A percentile compares a stretch with the other conserved stretches of the same genome.
Evolutionary conservation across 768 basidiomycete genomes (phyloP).

Genomic region (Phanerochaete carnosa): DNA sequence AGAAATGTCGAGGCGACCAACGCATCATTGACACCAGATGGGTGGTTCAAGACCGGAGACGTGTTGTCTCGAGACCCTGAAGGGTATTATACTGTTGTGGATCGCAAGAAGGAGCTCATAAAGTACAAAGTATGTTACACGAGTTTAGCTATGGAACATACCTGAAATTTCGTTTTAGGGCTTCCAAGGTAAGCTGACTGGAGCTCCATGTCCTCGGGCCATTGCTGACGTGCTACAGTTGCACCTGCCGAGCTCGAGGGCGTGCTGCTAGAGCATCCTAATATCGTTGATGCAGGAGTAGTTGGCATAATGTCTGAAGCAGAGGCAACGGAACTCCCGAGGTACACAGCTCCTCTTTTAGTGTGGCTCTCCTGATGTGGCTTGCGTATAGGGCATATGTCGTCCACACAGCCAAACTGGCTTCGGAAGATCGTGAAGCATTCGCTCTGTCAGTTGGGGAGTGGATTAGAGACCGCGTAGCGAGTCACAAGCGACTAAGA

Average conservation of each 20-base stretch:
- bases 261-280: conserved; percentile 67
- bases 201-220: conserved; percentile 34
- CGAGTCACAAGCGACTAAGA: conserved; percentile 70
- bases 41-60: conserved; percentile 49
- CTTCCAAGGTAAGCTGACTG: conserved; percentile 56
- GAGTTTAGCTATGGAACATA: background rate
- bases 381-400: conserved; percentile 51
- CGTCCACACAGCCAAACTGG: conserved; percentile 40
- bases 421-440: conserved; percentile 33
- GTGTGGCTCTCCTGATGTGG: background rate
- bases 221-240: conserved; percentile 73
- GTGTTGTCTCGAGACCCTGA: conserved; percentile 31
- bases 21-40: conserved; percentile 31
- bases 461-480: conserved; percentile 73
- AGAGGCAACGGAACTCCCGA: conserved; percentile 80
- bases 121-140: conserved; percentile 42
- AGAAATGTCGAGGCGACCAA: conserved; percentile 35
- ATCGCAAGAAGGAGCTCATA: conserved; percentile 28
- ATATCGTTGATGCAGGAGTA: conserved; percentile 76
- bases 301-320: conserved; percentile 65
- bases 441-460: conserved; percentile 49
- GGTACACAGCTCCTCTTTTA: conserved; percentile 33
- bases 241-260: conserved; percentile 85
- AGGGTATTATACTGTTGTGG: conserved; percentile 36
- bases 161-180: conserved; percentile 33